A percentile compares a stretch with the other conserved stretches of the same genome.
These are phyloP conservation scores for Malbranchea zuffiana DNA, from an alignment of 2,329 filamentous ascomycete species.

Conservation along the genomic window DNA sequence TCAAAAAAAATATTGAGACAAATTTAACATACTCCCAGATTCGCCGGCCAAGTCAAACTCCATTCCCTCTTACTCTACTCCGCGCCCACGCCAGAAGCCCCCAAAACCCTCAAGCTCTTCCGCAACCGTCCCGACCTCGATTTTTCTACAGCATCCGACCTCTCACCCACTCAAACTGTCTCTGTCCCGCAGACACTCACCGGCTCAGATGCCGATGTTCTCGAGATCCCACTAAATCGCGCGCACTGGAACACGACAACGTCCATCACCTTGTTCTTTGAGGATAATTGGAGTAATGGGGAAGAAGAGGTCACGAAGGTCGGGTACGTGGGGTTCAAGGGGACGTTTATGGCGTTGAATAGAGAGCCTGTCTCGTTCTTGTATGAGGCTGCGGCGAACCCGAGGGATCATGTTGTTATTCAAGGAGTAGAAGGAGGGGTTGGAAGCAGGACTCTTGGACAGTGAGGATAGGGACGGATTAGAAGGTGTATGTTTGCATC, in stretches of 20 bases:
- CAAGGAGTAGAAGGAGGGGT: constrained; percentile 33
- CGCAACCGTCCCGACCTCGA: constrained; percentile 80
- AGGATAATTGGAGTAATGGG: constrained; percentile 75
- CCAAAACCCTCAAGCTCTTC: constrained; percentile 75
- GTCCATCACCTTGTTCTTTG: constrained; percentile 72
- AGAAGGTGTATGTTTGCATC: too few relatives aligned
- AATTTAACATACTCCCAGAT: constrained; percentile 43
- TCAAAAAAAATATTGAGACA: background rate
- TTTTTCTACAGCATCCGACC: constrained; percentile 63
- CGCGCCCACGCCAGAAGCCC: constrained; percentile 57
- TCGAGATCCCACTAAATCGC: constrained; percentile 80
- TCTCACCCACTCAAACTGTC: constrained; percentile 61
- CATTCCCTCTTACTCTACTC: constrained; percentile 81
- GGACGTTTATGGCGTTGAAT: constrained; percentile 81
- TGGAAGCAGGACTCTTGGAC: constrained; percentile 31
- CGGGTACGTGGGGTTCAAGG: constrained; percentile 82
- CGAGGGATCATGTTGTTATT: constrained; percentile 59
- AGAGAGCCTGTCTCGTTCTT: constrained; percentile 73
- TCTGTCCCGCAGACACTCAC: constrained; percentile 61
- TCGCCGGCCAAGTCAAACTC: constrained; percentile 86
- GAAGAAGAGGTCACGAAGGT: constrained; percentile 71
- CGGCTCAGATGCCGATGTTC: constrained; percentile 49
- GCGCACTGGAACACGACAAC: constrained; percentile 81
- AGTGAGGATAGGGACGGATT: too few relatives aligned
- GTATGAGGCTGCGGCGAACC: constrained; percentile 91